phyloP scores from a whole-genome alignment of 352 stramenopile genomes.

The Elongisporangium anandrum region DNA sequence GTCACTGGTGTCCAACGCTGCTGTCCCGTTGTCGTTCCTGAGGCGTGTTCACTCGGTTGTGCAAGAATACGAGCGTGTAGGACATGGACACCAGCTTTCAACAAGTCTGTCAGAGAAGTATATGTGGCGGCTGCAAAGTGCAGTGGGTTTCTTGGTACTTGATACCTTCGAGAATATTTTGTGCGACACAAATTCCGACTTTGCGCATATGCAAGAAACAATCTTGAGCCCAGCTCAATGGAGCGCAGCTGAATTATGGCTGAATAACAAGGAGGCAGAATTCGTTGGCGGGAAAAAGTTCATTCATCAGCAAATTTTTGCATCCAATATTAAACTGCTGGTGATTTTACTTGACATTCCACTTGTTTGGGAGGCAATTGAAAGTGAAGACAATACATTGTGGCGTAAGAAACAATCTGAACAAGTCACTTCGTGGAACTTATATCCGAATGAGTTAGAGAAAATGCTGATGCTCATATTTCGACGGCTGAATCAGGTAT shows the following conservation, averaged over 20 bases:
- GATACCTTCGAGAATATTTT: conserved; percentile 38
- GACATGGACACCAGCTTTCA: conserved; percentile 6
- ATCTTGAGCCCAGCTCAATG: conserved; percentile 28
- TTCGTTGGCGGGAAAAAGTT: not conserved
- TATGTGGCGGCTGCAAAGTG: conserved; percentile 17
- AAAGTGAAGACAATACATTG: conserved; percentile 9
- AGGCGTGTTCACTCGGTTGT: conserved; percentile 19
- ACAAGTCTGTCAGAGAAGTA: conserved; percentile 14
- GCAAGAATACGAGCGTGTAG: conserved; percentile 40
- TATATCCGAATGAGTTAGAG: conserved; percentile 34
- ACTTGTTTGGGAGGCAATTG: conserved; percentile 30
- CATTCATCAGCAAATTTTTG: not conserved
- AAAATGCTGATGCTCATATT: conserved; percentile 35
- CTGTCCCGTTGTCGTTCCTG: conserved; percentile 29
- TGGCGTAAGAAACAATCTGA: conserved; percentile 7
- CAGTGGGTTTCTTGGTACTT: conserved; percentile 27
- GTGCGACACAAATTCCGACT: conserved; percentile 1
- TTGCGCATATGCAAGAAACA: conserved; percentile 22
- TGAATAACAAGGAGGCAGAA: conserved; percentile 1
- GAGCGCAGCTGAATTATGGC: conserved; percentile 23
- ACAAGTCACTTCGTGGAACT: conserved; percentile 21
- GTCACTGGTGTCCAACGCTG: conserved; percentile 20
- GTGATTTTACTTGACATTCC: conserved; percentile 54
- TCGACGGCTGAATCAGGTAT: conserved; percentile 23
- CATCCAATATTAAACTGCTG: conserved; percentile 13